These are phyloP conservation scores for Didymellaceae sp. DNA, from an alignment of 2,329 filamentous ascomycete species.

Conservation along the genomic window DNA sequence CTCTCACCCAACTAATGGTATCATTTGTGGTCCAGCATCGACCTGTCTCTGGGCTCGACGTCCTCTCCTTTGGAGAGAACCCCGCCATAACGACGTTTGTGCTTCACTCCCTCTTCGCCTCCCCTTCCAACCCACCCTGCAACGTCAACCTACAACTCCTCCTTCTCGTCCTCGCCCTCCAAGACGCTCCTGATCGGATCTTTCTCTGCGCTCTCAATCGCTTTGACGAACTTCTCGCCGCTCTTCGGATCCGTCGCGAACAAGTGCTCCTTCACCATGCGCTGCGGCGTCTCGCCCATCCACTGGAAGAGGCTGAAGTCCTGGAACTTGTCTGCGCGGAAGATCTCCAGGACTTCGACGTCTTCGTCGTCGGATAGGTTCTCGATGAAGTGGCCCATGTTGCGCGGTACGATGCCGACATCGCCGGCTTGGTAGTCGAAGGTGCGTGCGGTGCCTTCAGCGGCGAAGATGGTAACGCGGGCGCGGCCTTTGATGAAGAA, in stretches of 20 bases:
- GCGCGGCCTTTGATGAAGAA: slow-evolving; percentile 78
- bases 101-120: background rate
- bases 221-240: slow-evolving; percentile 67
- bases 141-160: slow-evolving; percentile 22
- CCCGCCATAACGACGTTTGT: slow-evolving; percentile 15
- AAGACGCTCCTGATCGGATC: slow-evolving; percentile 49
- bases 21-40: background rate
- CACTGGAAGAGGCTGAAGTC: slow-evolving; percentile 78
- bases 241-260: slow-evolving; percentile 68
- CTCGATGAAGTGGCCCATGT: slow-evolving; percentile 83
- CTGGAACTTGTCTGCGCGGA: slow-evolving; percentile 72
- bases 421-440: slow-evolving; percentile 80
- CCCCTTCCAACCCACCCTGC: background rate
- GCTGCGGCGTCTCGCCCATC: slow-evolving; percentile 74
- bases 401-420: slow-evolving; percentile 76
- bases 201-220: slow-evolving; percentile 67
- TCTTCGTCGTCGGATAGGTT: slow-evolving; percentile 77
- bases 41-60: slow-evolving; percentile 17
- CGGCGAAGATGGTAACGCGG: slow-evolving; percentile 75
- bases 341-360: slow-evolving; percentile 77
- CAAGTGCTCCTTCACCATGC: slow-evolving; percentile 70
- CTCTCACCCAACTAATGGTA: no score
- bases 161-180: slow-evolving; percentile 36
- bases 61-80: slow-evolving; percentile 10
- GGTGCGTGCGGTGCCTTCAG: slow-evolving; percentile 71